Conservation (phyloP, 2,329 filamentous ascomycete species). For the Magnaporthiopsis poae region DNA sequence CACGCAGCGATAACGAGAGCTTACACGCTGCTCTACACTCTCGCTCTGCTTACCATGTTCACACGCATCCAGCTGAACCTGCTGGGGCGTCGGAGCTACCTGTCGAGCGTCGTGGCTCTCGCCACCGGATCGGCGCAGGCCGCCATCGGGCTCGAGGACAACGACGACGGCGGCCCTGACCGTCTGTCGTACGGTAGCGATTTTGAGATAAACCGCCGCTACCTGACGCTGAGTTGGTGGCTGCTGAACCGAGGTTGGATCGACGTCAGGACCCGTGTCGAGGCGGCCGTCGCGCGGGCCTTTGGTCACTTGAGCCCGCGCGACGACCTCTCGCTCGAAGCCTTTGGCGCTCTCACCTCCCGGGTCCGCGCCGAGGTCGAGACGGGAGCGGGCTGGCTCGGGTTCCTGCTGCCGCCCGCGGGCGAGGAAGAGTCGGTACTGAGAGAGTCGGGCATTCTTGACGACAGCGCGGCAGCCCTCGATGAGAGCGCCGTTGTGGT, state of each 20-base stretch:
- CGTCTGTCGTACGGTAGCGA: conserved; percentile 73
- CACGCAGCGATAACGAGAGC: conserved; percentile 71
- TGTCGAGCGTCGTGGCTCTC: conserved; percentile 87
- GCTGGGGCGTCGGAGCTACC: conserved; percentile 85
- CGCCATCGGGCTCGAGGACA: conserved; percentile 81
- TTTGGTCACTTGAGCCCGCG: conserved; percentile 83
- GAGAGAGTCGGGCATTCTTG: conserved; percentile 69
- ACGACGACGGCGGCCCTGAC: conserved; percentile 77
- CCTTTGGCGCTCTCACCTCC: conserved; percentile 68
- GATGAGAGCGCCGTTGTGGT: conserved; percentile 15
- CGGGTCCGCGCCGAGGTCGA: conserved; percentile 80
- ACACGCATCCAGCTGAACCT: conserved; percentile 95
- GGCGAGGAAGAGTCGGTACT: conserved; percentile 77
- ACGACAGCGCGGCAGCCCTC: conserved; percentile 35
- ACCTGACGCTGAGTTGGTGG: conserved; percentile 97
- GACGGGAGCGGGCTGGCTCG: conserved; percentile 62
- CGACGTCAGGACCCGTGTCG: conserved; percentile 70
- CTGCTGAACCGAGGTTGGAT: conserved; percentile 83
- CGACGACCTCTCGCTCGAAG: conserved; percentile 74
- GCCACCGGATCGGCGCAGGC: conserved; percentile 65
- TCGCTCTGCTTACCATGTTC: conserved; percentile 79
- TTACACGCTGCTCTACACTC: conserved; percentile 84
- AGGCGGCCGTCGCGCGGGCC: conserved; percentile 75
- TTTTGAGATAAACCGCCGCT: conserved; percentile 90
- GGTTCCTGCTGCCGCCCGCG: conserved; percentile 68